Conservation (phyloP, 345 rosid genomes). For the Physaria fendleri region DNA sequence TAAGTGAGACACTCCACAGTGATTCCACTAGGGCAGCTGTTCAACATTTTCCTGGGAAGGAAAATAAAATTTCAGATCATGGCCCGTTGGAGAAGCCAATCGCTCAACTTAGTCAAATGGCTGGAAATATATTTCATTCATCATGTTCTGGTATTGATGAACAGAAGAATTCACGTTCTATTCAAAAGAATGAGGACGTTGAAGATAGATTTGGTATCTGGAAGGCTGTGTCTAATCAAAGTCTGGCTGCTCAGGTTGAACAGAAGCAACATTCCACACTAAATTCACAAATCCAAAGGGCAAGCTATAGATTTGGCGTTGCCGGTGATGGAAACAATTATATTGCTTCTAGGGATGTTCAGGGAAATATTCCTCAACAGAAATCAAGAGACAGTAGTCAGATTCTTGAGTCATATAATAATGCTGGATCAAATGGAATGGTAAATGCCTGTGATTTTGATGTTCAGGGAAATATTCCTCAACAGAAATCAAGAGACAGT, state of each 20-base stretch:
- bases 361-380: conserved; percentile 34
- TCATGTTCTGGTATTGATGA: conserved; percentile 34
- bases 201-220: conserved; percentile 37
- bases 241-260: conserved; percentile 29
- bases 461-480: conserved; percentile 35
- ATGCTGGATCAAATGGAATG: conserved; percentile 36
- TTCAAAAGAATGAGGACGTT: conserved; percentile 36
- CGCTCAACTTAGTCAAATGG: conserved; percentile 36
- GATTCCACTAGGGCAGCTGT: conserved; percentile 36
- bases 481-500: conserved; percentile 30
- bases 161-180: conserved; percentile 30
- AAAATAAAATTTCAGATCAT: conserved; percentile 38
- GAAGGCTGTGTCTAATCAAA: conserved; percentile 43
- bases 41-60: conserved; percentile 36
- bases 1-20: conserved; percentile 34
- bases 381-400: conserved; percentile 37
- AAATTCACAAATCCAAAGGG: conserved; percentile 34
- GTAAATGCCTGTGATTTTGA: conserved; percentile 42
- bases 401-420: conserved; percentile 39
- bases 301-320: conserved; percentile 35
- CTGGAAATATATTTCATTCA: conserved; percentile 37
- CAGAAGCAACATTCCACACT: conserved; percentile 32
- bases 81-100: conserved; percentile 41
- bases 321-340: conserved; percentile 31
- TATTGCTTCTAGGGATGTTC: conserved; percentile 27